These are phyloP conservation scores for Elongisporangium undulatum DNA, from an alignment of 352 stramenopile species.

Conservation along the genomic window DNA sequence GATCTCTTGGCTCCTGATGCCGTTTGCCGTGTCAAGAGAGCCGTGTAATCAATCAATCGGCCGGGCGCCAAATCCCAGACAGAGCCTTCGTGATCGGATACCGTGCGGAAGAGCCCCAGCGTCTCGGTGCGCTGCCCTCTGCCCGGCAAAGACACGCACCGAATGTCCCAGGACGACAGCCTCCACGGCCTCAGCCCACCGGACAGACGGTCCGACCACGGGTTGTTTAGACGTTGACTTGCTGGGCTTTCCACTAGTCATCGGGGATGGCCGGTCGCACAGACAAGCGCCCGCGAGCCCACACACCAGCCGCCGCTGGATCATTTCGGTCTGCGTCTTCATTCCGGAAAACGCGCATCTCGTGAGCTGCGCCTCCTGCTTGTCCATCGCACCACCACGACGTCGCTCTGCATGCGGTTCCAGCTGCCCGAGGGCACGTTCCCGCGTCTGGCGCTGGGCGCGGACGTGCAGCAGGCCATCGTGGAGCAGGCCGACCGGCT, in stretches of 20 bases:
- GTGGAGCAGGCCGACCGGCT: slow-evolving; percentile 22
- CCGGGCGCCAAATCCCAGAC: too few species aligned
- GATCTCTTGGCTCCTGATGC: neutral
- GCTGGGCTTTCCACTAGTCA: neutral
- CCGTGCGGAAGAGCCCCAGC: too few species aligned
- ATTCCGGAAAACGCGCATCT: neutral
- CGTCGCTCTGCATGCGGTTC: slow-evolving; percentile 19
- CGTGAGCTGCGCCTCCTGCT: neutral
- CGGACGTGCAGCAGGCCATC: slow-evolving; percentile 16
- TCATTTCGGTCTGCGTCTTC: neutral
- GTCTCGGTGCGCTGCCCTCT: neutral
- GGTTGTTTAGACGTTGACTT: neutral
- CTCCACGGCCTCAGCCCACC: neutral
- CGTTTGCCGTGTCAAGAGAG: neutral
- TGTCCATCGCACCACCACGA: slow-evolving; percentile 3
- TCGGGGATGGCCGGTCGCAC: neutral
- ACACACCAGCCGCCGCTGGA: neutral
- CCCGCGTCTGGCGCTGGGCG: slow-evolving; percentile 17
- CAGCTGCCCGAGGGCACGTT: slow-evolving; percentile 28
- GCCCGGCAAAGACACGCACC: neutral
- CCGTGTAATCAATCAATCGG: neutral
- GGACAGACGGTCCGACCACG: neutral
- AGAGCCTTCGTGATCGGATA: too few species aligned
- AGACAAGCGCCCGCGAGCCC: neutral
- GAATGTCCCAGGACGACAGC: neutral